Evolutionary conservation across 768 basidiomycete genomes (phyloP).

Genomic region (Mrakia frigida): DNA sequence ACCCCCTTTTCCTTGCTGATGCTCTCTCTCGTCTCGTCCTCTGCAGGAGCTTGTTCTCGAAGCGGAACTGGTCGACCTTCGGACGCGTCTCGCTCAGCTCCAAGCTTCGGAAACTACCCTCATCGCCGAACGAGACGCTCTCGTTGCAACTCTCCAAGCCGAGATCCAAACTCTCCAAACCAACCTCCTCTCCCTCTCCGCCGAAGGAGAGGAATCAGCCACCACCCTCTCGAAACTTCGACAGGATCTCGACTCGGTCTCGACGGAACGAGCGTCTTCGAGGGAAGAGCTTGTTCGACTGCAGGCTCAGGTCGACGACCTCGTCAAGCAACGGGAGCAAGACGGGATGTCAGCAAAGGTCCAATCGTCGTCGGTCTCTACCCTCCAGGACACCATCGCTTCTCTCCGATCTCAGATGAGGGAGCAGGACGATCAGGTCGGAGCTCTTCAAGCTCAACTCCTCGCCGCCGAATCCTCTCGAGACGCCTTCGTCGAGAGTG

Average conservation of each 20-base stretch:
- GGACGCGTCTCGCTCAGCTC: neutral
- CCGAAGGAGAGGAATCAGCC: neutral
- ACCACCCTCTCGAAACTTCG: neutral
- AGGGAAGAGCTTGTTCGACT: neutral
- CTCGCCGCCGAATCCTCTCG: neutral
- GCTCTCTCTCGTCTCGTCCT: neutral
- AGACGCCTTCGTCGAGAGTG: neutral
- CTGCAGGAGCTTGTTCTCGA: conserved; percentile 2
- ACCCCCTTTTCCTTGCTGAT: too few relatives aligned
- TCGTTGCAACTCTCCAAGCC: neutral
- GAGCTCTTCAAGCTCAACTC: conserved; percentile 11
- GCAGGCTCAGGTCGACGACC: neutral
- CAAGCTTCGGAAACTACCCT: neutral
- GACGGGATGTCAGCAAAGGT: neutral
- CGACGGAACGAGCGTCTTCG: neutral
- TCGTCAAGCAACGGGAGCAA: neutral
- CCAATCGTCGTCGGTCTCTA: neutral
- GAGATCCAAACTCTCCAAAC: conserved; percentile 2
- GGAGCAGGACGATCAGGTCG: conserved; percentile 10
- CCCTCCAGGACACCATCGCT: neutral
- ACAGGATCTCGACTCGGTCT: neutral
- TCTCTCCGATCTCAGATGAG: conserved; percentile 13
- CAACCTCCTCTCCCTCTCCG: neutral
- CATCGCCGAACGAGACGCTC: neutral
- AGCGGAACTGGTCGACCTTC: neutral